A percentile compares a stretch with the other conserved stretches of the same genome.
Evolutionary conservation across 2,329 filamentous ascomycete genomes (phyloP).

Genomic region (Dactylellina sp.): DNA sequence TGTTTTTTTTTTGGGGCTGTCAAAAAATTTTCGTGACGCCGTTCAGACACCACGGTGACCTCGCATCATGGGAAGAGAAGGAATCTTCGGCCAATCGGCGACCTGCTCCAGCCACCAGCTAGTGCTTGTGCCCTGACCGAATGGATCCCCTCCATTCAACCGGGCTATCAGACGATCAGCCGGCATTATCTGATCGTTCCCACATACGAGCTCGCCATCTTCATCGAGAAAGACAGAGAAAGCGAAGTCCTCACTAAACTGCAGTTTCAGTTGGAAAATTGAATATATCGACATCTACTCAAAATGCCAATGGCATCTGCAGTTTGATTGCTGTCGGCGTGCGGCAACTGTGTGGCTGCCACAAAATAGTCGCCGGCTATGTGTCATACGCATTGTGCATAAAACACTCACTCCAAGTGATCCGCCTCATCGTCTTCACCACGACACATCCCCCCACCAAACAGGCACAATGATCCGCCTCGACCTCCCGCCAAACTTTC

Average conservation of each 20-base stretch:
- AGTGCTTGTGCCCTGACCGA: slow-evolving; percentile 4
- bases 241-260: not conserved
- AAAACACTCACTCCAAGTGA: not conserved
- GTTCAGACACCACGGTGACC: slow-evolving; percentile 27
- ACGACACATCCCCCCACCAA: not conserved
- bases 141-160: not conserved
- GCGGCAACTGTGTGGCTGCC: not conserved
- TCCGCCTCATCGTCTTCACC: not conserved
- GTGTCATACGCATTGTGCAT: not conserved
- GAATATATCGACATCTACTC: no score
- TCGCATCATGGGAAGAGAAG: slow-evolving; percentile 3
- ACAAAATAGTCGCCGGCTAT: not conserved
- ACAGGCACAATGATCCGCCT: slow-evolving; percentile 34
- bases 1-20: no score
- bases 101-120: not conserved
- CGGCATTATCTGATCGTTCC: slow-evolving; percentile 28
- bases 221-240: not conserved
- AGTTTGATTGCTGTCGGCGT: no score
- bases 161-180: slow-evolving; percentile 17
- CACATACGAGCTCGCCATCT: slow-evolving; percentile 11
- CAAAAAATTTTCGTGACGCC: slow-evolving; percentile 14
- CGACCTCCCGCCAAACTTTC: slow-evolving; percentile 51
- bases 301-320: no score
- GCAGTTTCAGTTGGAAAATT: no score
- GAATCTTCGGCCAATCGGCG: slow-evolving; percentile 33